A percentile compares a stretch with the other conserved stretches of the same genome.
These are phyloP conservation scores for Suillus americanus DNA, from an alignment of 768 basidiomycete genomes.

Conservation along the genomic window DNA sequence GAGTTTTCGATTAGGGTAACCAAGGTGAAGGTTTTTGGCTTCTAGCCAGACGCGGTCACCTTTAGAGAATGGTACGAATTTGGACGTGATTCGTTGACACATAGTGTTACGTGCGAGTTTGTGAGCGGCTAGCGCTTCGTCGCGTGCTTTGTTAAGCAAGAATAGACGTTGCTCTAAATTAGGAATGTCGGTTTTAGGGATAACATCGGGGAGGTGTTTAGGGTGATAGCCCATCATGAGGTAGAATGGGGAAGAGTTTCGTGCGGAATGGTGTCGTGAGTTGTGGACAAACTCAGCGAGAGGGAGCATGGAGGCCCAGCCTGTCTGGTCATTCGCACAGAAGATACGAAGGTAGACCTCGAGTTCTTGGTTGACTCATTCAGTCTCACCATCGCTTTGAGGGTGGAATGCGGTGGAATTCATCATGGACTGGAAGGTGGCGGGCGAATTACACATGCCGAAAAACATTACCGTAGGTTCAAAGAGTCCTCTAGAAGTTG, in stretches of 20 bases:
- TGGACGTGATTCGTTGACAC: not conserved
- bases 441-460: constrained; percentile 14
- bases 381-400: not conserved
- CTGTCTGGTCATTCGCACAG: not conserved
- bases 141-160: too few species aligned
- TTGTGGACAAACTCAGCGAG: not conserved
- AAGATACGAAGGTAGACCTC: not conserved
- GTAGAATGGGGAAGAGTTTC: not conserved
- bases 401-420: constrained; percentile 8
- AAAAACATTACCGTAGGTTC: constrained; percentile 1
- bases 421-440: constrained; percentile 29
- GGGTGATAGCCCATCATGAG: not conserved
- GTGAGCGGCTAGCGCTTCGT: constrained; percentile 4
- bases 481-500: fast-evolving
- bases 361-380: not conserved
- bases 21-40: not conserved
- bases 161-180: too few species aligned
- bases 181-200: too few species aligned
- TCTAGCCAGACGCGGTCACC: constrained; percentile 8
- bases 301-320: not conserved
- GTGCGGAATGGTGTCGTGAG: not conserved
- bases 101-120: not conserved
- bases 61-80: not conserved
- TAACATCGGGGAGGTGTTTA: too few species aligned
- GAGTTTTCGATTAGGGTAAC: not conserved